Conservation (phyloP, 129 eudicot genomes). For the Tagetes patula region DNA sequence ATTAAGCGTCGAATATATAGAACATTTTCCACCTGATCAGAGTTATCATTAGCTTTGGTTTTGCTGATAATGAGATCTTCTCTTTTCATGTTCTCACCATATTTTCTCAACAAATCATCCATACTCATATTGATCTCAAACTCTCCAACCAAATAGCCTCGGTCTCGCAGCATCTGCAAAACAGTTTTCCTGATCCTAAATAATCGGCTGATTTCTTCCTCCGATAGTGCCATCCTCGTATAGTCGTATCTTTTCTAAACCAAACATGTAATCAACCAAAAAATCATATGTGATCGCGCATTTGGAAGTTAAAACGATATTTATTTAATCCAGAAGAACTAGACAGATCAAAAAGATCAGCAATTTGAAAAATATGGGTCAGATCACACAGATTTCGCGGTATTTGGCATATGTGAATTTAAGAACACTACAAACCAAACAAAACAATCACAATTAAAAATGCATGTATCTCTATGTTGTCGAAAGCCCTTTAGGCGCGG, state of each 20-base stretch:
- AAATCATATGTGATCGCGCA: neutral
- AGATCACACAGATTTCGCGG: slow-evolving; percentile 9
- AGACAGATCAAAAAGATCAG: neutral
- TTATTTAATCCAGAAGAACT: neutral
- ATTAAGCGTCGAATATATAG: neutral
- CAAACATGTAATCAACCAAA: neutral
- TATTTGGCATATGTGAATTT: neutral
- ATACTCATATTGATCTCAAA: slow-evolving; percentile 58
- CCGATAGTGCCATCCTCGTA: slow-evolving; percentile 49
- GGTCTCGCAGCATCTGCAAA: slow-evolving; percentile 76
- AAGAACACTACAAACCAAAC: neutral
- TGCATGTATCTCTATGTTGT: neutral
- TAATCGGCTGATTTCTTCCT: slow-evolving; percentile 59
- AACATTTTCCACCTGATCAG: slow-evolving; percentile 55
- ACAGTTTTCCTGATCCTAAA: slow-evolving; percentile 62
- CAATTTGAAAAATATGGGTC: neutral
- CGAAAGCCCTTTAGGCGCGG: no score
- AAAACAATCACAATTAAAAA: neutral
- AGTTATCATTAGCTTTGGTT: slow-evolving; percentile 42
- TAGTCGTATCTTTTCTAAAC: slow-evolving; percentile 25
- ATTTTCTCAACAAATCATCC: slow-evolving; percentile 49
- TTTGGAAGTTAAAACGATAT: neutral
- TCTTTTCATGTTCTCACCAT: slow-evolving; percentile 74
- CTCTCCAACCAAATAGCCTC: slow-evolving; percentile 67
- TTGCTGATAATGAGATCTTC: slow-evolving; percentile 72